Conservation (phyloP, 805 yeast species). For the Clavispora asparagi region DNA sequence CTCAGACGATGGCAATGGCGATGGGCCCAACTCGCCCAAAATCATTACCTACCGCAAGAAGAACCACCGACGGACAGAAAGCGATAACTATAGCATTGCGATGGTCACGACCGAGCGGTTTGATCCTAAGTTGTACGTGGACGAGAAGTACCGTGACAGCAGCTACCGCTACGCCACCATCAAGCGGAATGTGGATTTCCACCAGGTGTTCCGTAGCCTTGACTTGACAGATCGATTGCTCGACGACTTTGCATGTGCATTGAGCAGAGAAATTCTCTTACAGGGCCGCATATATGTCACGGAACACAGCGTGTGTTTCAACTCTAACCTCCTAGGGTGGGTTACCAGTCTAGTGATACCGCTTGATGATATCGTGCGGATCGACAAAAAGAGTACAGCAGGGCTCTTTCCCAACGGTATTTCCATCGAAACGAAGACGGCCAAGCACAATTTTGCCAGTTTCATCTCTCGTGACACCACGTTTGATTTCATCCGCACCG, state of each 20-base stretch:
- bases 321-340: slow-evolving; percentile 87
- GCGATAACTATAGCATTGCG: slow-evolving; percentile 8
- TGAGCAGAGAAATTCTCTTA: slow-evolving; percentile 76
- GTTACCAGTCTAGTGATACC: slow-evolving; percentile 74
- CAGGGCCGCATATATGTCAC: slow-evolving; percentile 87
- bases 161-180: slow-evolving; percentile 59
- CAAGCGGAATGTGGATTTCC: slow-evolving; percentile 61
- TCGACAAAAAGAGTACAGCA: slow-evolving; percentile 81
- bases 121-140: slow-evolving; percentile 47
- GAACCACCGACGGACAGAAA: slow-evolving; percentile 29
- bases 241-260: slow-evolving; percentile 88
- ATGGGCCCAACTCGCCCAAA: slow-evolving; percentile 25
- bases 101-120: slow-evolving; percentile 6
- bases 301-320: slow-evolving; percentile 75
- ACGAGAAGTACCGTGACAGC: slow-evolving; percentile 55
- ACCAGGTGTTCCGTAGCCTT: slow-evolving; percentile 61
- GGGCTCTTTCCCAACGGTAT: slow-evolving; percentile 92
- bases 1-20: slow-evolving; percentile 1
- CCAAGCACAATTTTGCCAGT: slow-evolving; percentile 77
- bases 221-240: slow-evolving; percentile 67
- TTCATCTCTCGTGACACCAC: slow-evolving; percentile 79
- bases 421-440: slow-evolving; percentile 56
- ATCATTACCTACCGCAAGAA: slow-evolving; percentile 36
- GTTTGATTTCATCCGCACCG: slow-evolving; percentile 58
- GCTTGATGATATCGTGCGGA: slow-evolving; percentile 59